Conservation (phyloP, 805 yeast genomes). For the Nakazawaea wyomingensis region DNA sequence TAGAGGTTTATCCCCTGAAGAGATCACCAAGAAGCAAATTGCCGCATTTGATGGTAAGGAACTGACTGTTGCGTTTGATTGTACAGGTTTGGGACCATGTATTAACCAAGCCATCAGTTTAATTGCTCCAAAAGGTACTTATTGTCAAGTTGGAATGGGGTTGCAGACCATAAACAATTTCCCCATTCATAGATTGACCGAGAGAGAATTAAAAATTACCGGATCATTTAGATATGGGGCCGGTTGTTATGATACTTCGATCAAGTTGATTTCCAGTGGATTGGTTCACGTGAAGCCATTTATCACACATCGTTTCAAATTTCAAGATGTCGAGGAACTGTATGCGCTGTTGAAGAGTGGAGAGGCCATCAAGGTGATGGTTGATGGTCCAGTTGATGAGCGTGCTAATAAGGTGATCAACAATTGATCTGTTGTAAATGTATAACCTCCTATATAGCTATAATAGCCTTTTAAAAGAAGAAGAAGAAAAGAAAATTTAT, state of each 20-base stretch:
- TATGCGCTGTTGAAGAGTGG: constrained; percentile 67
- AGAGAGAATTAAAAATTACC: constrained; percentile 61
- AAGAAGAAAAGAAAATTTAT: background rate
- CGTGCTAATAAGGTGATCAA: constrained; percentile 5
- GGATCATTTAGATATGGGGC: constrained; percentile 80
- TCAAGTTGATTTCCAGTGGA: constrained; percentile 58
- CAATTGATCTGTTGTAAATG: too few relatives aligned
- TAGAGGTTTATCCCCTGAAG: constrained; percentile 39
- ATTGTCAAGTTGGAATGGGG: constrained; percentile 86
- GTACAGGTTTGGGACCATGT: constrained; percentile 79
- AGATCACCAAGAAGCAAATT: constrained; percentile 29
- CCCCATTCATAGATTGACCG: constrained; percentile 68
- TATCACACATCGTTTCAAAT: constrained; percentile 69
- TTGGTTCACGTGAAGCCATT: constrained; percentile 61
- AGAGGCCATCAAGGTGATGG: constrained; percentile 71
- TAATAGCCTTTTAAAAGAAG: too few relatives aligned
- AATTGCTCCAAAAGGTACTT: constrained; percentile 63
- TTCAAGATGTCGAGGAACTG: constrained; percentile 71
- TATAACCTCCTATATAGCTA: too few relatives aligned
- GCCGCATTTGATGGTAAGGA: constrained; percentile 33
- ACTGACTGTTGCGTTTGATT: constrained; percentile 63
- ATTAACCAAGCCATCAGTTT: constrained; percentile 62
- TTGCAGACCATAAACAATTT: constrained; percentile 55
- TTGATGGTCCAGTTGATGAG: constrained; percentile 57
- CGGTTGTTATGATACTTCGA: constrained; percentile 73